Conservation (phyloP, 140 eudicot species). For the Cichorium intybus region DNA sequence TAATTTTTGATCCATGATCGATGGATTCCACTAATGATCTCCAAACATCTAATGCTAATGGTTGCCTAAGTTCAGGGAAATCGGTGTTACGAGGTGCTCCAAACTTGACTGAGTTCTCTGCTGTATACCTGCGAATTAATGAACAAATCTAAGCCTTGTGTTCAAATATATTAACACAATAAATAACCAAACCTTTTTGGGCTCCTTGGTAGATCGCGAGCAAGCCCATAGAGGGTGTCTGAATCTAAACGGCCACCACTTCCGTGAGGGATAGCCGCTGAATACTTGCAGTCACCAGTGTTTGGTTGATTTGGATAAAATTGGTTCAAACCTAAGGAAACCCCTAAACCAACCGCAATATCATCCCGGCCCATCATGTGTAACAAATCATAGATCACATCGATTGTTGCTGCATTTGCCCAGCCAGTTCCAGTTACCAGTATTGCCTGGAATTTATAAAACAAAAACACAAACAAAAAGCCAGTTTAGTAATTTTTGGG, state of each 20-base stretch:
- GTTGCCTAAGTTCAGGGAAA: slow-evolving; percentile 76
- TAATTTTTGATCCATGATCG: slow-evolving; percentile 49
- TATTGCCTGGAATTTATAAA: slow-evolving; percentile 49
- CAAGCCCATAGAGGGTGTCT: slow-evolving; percentile 80
- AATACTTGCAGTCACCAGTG: slow-evolving; percentile 79
- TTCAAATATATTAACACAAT: not conserved
- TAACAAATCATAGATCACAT: slow-evolving; percentile 75
- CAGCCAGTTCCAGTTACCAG: slow-evolving; percentile 81
- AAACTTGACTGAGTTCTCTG: slow-evolving; percentile 58
- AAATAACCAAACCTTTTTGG: slow-evolving; percentile 56
- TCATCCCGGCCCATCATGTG: slow-evolving; percentile 99
- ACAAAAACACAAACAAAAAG: not conserved
- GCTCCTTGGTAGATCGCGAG: slow-evolving; percentile 81
- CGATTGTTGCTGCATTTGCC: slow-evolving; percentile 96
- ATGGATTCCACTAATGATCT: slow-evolving; percentile 43
- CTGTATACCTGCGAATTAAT: slow-evolving; percentile 57
- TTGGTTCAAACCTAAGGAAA: slow-evolving; percentile 55
- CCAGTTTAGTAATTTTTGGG: not conserved
- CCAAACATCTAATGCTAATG: slow-evolving; percentile 70
- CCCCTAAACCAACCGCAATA: slow-evolving; percentile 80
- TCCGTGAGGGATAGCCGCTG: slow-evolving; percentile 77
- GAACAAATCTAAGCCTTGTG: not conserved
- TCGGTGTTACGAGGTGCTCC: slow-evolving; percentile 88
- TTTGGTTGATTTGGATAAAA: slow-evolving; percentile 37
- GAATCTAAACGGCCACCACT: slow-evolving; percentile 86